Conservation (phyloP, 73 alveolate genomes). For the Durusdinium trenchii region DNA sequence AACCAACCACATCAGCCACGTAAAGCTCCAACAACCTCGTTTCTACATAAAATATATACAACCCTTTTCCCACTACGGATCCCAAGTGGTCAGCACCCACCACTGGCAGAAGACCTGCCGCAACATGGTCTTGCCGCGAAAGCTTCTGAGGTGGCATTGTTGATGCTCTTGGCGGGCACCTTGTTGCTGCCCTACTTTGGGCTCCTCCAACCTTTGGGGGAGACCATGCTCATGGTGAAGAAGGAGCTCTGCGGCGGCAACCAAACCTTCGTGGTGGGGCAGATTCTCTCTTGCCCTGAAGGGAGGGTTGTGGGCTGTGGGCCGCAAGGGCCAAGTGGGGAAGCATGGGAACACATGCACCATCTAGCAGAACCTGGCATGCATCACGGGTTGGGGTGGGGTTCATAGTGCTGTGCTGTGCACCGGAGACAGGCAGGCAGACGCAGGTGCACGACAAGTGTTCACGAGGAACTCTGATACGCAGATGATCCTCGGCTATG, state of each 20-base stretch:
- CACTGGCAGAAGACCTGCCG: too few relatives aligned
- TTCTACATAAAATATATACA: too few relatives aligned
- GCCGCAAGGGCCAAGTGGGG: background rate
- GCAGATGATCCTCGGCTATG: conserved; percentile 7
- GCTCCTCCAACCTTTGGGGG: conserved; percentile 35
- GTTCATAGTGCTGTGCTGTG: too few relatives aligned
- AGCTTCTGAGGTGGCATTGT: background rate
- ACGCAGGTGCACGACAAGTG: background rate
- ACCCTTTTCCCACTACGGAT: too few relatives aligned
- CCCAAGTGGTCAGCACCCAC: too few relatives aligned
- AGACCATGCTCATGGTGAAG: conserved; percentile 27
- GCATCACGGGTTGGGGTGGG: background rate
- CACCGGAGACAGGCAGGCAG: too few relatives aligned
- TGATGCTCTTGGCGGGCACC: conserved; percentile 4
- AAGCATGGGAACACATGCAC: background rate
- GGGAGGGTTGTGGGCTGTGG: too few relatives aligned
- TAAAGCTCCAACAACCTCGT: too few relatives aligned
- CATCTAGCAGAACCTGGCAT: background rate
- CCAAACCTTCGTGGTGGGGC: conserved; percentile 54
- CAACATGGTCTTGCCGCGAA: too few relatives aligned
- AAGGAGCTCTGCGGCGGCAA: conserved; percentile 48
- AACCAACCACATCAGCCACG: too few relatives aligned
- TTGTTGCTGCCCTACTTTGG: conserved; percentile 6
- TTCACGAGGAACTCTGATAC: conserved; percentile 2
- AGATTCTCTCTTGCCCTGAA: background rate